Percentiles rank a stretch among this genome's conserved stretches.
phyloP scores from a whole-genome alignment of 2,329 filamentous ascomycete genomes.

The Colletotrichum somersetense region DNA sequence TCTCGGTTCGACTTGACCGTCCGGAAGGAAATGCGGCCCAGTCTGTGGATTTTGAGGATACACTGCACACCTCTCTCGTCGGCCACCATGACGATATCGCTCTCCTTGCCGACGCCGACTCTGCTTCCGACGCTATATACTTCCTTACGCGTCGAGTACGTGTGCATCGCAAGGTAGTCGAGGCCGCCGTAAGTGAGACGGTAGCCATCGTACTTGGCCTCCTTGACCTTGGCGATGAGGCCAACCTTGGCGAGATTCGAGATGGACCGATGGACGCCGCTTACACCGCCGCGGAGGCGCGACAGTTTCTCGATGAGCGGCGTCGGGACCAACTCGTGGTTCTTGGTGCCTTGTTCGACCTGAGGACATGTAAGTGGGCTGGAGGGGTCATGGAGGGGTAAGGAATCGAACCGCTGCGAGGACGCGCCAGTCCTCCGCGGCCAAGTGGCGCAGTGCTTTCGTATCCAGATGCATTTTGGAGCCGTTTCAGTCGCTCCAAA shows the following conservation, averaged over 20 bases:
- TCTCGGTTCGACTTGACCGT: constrained; percentile 96
- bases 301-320: constrained; percentile 87
- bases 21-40: constrained; percentile 96
- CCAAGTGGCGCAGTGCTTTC: constrained; percentile 91
- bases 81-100: constrained; percentile 95
- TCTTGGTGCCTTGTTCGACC: constrained; percentile 94
- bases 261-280: constrained; percentile 87
- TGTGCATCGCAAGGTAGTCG: constrained; percentile 96
- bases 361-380: constrained; percentile 61
- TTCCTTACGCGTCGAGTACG: constrained; percentile 81
- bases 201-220: constrained; percentile 97
- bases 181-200: constrained; percentile 95
- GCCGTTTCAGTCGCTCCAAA: neutral
- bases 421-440: constrained; percentile 93
- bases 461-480: constrained; percentile 91
- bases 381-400: constrained; percentile 45
- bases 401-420: constrained; percentile 81
- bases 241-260: constrained; percentile 92
- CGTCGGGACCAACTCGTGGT: constrained; percentile 97
- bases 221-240: constrained; percentile 92
- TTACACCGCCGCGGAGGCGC: constrained; percentile 81
- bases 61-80: constrained; percentile 80
- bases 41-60: constrained; percentile 94
- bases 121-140: constrained; percentile 95
- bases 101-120: constrained; percentile 97